Percentiles rank a stretch among this genome's conserved stretches.
Evolutionary conservation across 2,329 filamentous ascomycete species (phyloP).

Genomic region (Didymosphaeria variabile): DNA sequence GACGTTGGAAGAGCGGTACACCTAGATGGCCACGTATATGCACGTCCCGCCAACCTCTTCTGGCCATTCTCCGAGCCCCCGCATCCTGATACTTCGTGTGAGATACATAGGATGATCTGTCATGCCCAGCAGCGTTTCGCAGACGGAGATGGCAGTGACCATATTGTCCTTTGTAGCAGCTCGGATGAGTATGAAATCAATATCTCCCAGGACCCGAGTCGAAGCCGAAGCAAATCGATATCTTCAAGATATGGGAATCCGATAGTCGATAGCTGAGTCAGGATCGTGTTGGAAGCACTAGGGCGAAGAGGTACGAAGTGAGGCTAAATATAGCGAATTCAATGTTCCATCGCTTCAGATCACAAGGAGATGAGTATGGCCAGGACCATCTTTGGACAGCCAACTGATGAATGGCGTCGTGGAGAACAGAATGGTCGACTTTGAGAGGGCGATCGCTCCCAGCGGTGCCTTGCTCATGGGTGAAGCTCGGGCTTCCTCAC

Average conservation of each 20-base stretch:
- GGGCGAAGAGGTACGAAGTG: neutral
- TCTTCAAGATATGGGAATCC: neutral
- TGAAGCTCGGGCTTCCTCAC: constrained; percentile 40
- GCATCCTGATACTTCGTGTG: neutral
- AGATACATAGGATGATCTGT: neutral
- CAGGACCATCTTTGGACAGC: neutral
- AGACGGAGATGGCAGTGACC: no score
- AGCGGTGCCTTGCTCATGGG: constrained; percentile 55
- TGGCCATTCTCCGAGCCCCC: neutral
- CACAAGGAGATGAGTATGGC: neutral
- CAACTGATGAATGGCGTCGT: neutral
- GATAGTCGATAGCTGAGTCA: constrained; percentile 12
- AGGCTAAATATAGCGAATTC: neutral
- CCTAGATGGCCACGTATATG: neutral
- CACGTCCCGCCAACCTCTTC: constrained; percentile 6
- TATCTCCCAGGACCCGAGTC: neutral
- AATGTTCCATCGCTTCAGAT: neutral
- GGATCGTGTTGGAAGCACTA: constrained; percentile 1
- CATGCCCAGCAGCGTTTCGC: neutral
- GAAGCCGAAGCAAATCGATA: neutral
- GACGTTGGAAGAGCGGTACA: neutral
- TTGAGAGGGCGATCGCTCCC: constrained; percentile 74
- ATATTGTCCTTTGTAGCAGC: no score
- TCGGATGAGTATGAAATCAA: no score
- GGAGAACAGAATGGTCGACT: neutral